phyloP scores from a whole-genome alignment of 192 early-diverging fungal species.

The Phycomyces nitens region DNA sequence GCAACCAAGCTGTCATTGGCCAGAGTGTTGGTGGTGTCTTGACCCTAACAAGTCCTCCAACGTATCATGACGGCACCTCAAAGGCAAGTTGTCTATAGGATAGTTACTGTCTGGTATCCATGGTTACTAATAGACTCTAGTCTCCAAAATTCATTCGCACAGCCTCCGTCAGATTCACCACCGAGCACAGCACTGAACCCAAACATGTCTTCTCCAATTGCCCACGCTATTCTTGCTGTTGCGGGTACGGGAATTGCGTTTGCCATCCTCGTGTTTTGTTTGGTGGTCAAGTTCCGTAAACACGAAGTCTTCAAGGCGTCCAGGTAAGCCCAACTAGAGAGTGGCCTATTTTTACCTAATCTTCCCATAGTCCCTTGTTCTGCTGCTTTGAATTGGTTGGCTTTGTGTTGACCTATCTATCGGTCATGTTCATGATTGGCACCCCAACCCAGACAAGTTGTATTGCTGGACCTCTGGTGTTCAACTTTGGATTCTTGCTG shows the following conservation, averaged over 20 bases:
- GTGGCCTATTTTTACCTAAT: too few relatives aligned
- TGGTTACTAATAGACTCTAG: not conserved
- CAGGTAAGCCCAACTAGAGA: conserved; percentile 31
- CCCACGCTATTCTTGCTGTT: conserved; percentile 34
- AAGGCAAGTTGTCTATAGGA: conserved; percentile 9
- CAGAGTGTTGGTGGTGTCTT: conserved; percentile 36
- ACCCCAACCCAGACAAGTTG: conserved; percentile 38
- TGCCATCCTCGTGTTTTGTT: conserved; percentile 29
- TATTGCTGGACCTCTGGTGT: conserved; percentile 31
- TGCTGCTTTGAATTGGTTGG: conserved; percentile 50
- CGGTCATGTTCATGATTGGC: conserved; percentile 36
- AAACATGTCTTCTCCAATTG: conserved; percentile 33
- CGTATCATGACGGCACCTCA: conserved; percentile 45
- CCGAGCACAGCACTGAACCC: conserved; percentile 41
- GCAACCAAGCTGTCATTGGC: conserved; percentile 30
- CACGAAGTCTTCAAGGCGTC: conserved; percentile 46
- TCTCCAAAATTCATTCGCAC: not conserved
- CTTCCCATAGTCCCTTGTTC: conserved; percentile 47
- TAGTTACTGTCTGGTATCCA: not conserved
- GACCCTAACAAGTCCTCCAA: conserved; percentile 32
- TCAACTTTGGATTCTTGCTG: conserved; percentile 42
- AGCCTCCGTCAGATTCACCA: conserved; percentile 42
- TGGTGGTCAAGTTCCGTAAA: conserved; percentile 38
- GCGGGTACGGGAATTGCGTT: conserved; percentile 36
- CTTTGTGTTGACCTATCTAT: conserved; percentile 42